Evolutionary conservation across 139 green algal genomes (phyloP).

Genomic region (Chlamydomonas eustigma): DNA sequence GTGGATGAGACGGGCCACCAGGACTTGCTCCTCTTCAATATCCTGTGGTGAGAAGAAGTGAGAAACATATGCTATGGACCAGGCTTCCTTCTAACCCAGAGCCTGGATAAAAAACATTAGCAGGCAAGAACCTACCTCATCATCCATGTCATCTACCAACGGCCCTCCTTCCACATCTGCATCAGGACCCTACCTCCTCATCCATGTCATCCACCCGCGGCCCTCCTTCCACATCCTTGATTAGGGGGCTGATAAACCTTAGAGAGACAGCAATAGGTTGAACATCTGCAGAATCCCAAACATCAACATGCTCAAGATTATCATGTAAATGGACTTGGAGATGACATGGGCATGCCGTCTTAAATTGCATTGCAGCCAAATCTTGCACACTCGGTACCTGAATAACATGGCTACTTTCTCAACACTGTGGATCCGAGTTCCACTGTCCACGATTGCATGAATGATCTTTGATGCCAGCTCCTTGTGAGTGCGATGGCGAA

Average conservation of each 20-base stretch:
- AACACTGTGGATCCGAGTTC: conserved; percentile 28
- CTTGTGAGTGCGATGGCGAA: conserved; percentile 62
- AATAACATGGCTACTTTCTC: conserved; percentile 67
- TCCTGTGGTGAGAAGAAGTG: too few relatives aligned
- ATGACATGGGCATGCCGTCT: too few relatives aligned
- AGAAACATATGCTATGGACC: too few relatives aligned
- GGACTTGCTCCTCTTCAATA: conserved; percentile 81
- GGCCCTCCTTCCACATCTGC: too few relatives aligned
- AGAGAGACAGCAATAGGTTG: neutral
- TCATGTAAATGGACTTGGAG: too few relatives aligned
- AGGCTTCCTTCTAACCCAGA: too few relatives aligned
- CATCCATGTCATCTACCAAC: too few relatives aligned
- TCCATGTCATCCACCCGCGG: conserved; percentile 45
- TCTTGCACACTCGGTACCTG: conserved; percentile 29
- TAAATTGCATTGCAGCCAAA: too few relatives aligned
- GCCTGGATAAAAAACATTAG: too few relatives aligned
- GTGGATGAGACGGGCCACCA: conserved; percentile 89
- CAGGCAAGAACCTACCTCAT: too few relatives aligned
- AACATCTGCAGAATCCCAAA: too few relatives aligned
- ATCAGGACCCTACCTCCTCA: conserved; percentile 54
- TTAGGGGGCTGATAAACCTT: conserved; percentile 64
- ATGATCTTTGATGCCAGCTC: conserved; percentile 65
- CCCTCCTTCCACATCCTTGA: conserved; percentile 46
- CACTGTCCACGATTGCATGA: conserved; percentile 48
- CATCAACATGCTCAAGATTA: too few relatives aligned